These are phyloP conservation scores for Penicillium frequentans DNA, from an alignment of 2,329 filamentous ascomycete species.

Conservation along the genomic window DNA sequence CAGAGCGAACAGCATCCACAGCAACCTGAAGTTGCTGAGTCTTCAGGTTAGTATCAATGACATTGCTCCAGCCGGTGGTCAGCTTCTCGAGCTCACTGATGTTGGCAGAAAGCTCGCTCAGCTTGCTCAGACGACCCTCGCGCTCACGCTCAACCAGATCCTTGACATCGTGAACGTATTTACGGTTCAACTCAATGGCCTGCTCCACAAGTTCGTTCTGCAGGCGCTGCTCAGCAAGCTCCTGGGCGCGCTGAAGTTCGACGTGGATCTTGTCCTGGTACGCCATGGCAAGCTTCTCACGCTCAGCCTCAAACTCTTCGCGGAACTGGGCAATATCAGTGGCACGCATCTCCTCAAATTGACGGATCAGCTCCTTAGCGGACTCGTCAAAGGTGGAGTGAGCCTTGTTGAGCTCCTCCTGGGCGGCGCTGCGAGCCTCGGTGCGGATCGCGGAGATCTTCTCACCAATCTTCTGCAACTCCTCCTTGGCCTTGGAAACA, in stretches of 20 bases:
- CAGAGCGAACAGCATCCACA: conserved; percentile 85
- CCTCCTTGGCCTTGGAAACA: conserved; percentile 80
- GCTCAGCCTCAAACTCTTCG: conserved; percentile 84
- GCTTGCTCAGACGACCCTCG: conserved; percentile 78
- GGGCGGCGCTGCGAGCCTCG: conserved; percentile 67
- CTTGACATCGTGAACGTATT: conserved; percentile 77
- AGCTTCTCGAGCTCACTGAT: conserved; percentile 85
- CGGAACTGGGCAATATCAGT: conserved; percentile 81
- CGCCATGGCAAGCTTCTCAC: conserved; percentile 71
- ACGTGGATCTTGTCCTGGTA: conserved; percentile 80
- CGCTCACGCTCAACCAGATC: conserved; percentile 86
- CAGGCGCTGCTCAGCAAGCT: conserved; percentile 78
- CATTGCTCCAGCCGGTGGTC: conserved; percentile 83
- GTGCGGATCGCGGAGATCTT: conserved; percentile 75
- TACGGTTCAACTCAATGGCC: conserved; percentile 81
- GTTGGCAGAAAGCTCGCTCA: conserved; percentile 73
- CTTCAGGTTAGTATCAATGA: conserved; percentile 85
- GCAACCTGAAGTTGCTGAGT: conserved; percentile 97
- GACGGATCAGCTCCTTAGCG: conserved; percentile 80
- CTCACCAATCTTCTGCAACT: conserved; percentile 73
- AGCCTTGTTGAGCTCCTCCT: conserved; percentile 69
- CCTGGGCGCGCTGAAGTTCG: conserved; percentile 74
- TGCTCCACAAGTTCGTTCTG: conserved; percentile 88
- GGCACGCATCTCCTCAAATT: conserved; percentile 81
- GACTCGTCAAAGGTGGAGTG: conserved; percentile 82